A percentile compares a stretch with the other conserved stretches of the same genome.
These are phyloP conservation scores for Candida sakaeoensis DNA, from an alignment of 805 yeast genomes.

Conservation along the genomic window DNA sequence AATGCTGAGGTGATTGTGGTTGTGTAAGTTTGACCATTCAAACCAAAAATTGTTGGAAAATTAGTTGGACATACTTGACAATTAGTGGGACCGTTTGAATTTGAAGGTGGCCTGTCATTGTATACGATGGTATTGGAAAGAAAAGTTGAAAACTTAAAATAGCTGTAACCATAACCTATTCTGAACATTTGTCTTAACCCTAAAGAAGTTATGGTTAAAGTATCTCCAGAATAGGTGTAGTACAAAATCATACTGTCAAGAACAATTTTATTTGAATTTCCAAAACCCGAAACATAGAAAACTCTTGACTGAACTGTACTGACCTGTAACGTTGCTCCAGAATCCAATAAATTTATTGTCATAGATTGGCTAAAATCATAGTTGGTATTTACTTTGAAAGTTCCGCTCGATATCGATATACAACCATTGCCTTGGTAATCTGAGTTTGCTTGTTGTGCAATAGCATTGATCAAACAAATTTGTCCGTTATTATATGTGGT, in stretches of 20 bases:
- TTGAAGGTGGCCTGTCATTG: conserved; percentile 14
- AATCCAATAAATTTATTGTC: conserved; percentile 16
- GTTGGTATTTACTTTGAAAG: background rate
- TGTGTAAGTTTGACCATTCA: conserved; percentile 5
- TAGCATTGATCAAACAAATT: conserved; percentile 23
- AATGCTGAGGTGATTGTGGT: conserved; percentile 11
- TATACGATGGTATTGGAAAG: conserved; percentile 15
- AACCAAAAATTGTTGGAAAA: conserved; percentile 15
- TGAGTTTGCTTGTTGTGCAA: conserved; percentile 17
- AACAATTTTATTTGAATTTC: conserved; percentile 19
- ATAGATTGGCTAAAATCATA: conserved; percentile 10
- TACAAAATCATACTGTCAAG: background rate
- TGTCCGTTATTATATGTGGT: conserved; percentile 22
- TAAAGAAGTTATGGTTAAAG: conserved; percentile 2
- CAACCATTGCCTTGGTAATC: conserved; percentile 23
- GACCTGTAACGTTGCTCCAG: conserved; percentile 13
- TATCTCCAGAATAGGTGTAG: conserved; percentile 10
- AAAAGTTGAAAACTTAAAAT: conserved; percentile 9
- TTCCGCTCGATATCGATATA: conserved; percentile 11
- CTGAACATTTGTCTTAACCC: conserved; percentile 15
- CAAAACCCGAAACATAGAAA: conserved; percentile 21
- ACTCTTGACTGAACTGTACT: conserved; percentile 15
- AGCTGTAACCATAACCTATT: conserved; percentile 22
- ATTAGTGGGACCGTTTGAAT: conserved; percentile 14
- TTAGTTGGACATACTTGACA: conserved; percentile 16